Evolutionary conservation across 202 grass and related monocot genomes (phyloP).

Genomic region (Setaria viridis): DNA sequence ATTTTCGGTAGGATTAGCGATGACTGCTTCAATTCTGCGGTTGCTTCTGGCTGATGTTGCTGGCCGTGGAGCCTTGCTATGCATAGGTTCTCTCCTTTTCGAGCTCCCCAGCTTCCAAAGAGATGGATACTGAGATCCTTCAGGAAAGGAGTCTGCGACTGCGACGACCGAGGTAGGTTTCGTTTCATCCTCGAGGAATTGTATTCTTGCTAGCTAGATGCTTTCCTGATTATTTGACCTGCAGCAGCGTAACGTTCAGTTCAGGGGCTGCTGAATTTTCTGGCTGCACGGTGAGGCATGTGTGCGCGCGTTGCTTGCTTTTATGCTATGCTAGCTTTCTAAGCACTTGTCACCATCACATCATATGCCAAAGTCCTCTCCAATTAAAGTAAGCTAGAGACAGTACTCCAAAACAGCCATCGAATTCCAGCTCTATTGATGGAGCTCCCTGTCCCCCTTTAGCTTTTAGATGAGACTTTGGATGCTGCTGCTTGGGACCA

Average conservation of each 20-base stretch:
- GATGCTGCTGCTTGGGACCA: conserved; percentile 59
- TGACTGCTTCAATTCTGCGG: conserved; percentile 1
- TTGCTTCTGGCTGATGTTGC: not conserved
- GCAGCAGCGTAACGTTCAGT: not conserved
- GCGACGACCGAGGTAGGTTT: not conserved
- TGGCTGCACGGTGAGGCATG: conserved; percentile 27
- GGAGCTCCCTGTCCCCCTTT: conserved; percentile 54
- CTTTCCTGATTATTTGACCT: conserved; percentile 29
- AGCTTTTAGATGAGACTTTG: conserved; percentile 56
- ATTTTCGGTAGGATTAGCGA: conserved; percentile 35
- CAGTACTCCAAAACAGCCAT: conserved; percentile 55
- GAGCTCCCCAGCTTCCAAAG: not conserved
- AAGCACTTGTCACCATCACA: conserved; percentile 57
- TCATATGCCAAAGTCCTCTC: conserved; percentile 54
- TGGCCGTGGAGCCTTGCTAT: not conserved
- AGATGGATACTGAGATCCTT: not conserved
- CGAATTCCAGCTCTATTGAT: conserved; percentile 63
- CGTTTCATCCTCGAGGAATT: not conserved
- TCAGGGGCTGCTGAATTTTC: not conserved
- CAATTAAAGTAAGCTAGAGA: conserved; percentile 45
- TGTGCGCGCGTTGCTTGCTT: not conserved
- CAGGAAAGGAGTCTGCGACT: not conserved
- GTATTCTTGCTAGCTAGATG: not conserved
- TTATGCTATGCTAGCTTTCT: conserved; percentile 35
- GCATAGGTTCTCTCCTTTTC: not conserved